Percentiles rank a stretch among this genome's conserved stretches.
Evolutionary conservation across 176 grass and related monocot species (phyloP).

Genomic region (Paspalum notatum): DNA sequence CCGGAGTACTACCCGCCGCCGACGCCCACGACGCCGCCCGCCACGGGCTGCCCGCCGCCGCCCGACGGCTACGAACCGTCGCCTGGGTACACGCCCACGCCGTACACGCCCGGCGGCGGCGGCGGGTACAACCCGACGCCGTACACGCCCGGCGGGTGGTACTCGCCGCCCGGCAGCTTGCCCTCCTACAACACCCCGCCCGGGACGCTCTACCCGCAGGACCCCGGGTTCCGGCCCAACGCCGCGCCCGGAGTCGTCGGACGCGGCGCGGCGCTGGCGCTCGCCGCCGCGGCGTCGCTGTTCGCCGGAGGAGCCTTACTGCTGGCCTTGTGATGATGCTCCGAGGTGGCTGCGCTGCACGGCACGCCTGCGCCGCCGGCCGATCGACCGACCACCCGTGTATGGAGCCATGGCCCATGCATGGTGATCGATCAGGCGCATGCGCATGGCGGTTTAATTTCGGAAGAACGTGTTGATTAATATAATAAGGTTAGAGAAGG

Average conservation of each 20-base stretch:
- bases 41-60: conserved; percentile 43
- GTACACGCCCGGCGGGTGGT: conserved; percentile 48
- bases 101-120: conserved; percentile 39
- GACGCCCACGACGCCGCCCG: conserved; percentile 39
- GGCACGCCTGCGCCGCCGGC: too few species aligned
- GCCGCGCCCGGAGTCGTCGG: conserved; percentile 31
- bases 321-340: too few species aligned
- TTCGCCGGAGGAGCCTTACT: too few species aligned
- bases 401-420: too few species aligned
- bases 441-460: conserved; percentile 14
- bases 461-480: conserved; percentile 17
- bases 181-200: conserved; percentile 60
- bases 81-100: conserved; percentile 39
- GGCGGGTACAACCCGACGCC: conserved; percentile 22
- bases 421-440: neutral
- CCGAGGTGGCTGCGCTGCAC: too few species aligned
- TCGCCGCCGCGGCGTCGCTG: neutral
- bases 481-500: conserved; percentile 49
- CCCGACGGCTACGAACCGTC: conserved; percentile 37
- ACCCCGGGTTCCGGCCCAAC: conserved; percentile 57
- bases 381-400: too few species aligned
- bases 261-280: neutral
- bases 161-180: conserved; percentile 43
- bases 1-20: conserved; percentile 18
- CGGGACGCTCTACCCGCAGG: conserved; percentile 63